Evolutionary conservation across 768 basidiomycete genomes (phyloP).

Genomic region (Rhodotorula babjevae): DNA sequence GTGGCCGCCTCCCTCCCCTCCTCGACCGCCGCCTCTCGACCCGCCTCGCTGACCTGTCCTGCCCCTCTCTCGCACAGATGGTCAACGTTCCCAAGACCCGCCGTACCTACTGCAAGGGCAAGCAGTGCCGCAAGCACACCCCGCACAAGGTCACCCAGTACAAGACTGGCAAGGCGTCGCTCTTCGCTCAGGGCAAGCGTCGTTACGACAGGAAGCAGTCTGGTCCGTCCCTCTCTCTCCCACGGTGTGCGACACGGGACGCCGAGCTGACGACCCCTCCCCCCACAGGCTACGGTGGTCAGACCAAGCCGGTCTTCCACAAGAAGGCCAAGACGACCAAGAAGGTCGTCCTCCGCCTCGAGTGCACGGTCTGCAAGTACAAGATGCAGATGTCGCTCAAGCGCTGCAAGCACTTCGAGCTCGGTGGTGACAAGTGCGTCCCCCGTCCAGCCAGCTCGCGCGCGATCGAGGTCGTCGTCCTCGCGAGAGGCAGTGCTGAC

Average conservation of each 20-base stretch:
- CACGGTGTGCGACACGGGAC: too few species aligned
- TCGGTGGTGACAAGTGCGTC: slow-evolving; percentile 83
- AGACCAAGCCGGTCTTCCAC: slow-evolving; percentile 99
- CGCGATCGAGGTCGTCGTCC: neutral
- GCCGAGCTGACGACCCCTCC: too few species aligned
- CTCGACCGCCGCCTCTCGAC: neutral
- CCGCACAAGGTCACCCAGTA: slow-evolving; percentile 99
- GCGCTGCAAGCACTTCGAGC: slow-evolving; percentile 99
- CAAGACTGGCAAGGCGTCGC: slow-evolving; percentile 99
- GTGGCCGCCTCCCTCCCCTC: neutral
- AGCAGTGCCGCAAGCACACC: slow-evolving; percentile 94
- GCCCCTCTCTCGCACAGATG: slow-evolving; percentile 52
- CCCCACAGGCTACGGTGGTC: slow-evolving; percentile 82
- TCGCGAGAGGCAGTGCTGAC: neutral
- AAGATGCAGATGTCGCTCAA: slow-evolving; percentile 91
- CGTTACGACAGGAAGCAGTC: slow-evolving; percentile 99
- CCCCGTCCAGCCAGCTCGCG: neutral
- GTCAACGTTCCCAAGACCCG: slow-evolving; percentile 98
- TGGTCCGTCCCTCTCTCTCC: slow-evolving; percentile 44
- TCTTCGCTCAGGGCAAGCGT: slow-evolving; percentile 98
- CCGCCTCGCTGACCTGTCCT: neutral
- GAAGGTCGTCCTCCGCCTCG: slow-evolving; percentile 96
- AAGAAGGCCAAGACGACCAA: slow-evolving; percentile 96
- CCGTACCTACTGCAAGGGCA: slow-evolving; percentile 97
- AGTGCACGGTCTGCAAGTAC: slow-evolving; percentile 96